phyloP scores from a whole-genome alignment of 2,329 filamentous ascomycete genomes.

The Cyanodermella asteris region DNA sequence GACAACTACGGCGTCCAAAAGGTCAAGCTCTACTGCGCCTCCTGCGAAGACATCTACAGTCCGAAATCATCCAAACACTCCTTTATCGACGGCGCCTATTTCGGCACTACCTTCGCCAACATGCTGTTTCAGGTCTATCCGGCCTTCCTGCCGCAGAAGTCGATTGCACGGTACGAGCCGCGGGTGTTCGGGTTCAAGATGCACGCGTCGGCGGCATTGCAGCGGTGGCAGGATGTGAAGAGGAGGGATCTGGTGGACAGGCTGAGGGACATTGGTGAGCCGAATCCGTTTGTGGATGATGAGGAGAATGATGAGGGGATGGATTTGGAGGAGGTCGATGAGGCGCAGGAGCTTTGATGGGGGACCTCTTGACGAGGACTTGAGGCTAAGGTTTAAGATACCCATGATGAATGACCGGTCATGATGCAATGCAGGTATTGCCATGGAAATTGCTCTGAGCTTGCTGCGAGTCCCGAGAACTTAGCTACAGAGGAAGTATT shows the following conservation, averaged over 20 bases:
- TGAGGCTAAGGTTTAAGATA: no score
- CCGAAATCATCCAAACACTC: slow-evolving; percentile 93
- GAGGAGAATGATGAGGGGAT: slow-evolving; percentile 6
- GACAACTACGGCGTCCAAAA: slow-evolving; percentile 73
- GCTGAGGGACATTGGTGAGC: slow-evolving; percentile 44
- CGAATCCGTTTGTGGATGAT: slow-evolving; percentile 24
- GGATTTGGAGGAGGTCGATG: slow-evolving; percentile 6
- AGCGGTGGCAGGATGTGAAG: slow-evolving; percentile 72
- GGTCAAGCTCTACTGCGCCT: slow-evolving; percentile 90
- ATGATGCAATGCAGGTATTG: no score
- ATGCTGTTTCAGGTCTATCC: slow-evolving; percentile 98
- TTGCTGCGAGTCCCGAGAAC: no score
- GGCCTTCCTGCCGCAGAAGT: slow-evolving; percentile 69
- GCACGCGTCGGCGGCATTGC: slow-evolving; percentile 67
- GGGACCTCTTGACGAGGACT: no score
- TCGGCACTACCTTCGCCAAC: slow-evolving; percentile 94
- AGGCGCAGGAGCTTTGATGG: no score
- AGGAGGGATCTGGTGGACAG: slow-evolving; percentile 65
- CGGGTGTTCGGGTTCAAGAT: slow-evolving; percentile 90
- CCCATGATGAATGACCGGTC: no score
- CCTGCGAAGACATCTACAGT: slow-evolving; percentile 97
- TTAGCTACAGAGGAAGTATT: no score
- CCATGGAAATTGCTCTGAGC: no score
- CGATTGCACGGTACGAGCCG: slow-evolving; percentile 64
- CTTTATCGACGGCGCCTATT: slow-evolving; percentile 91